These are phyloP conservation scores for Cucumis cinereus DNA, from an alignment of 306 rosid genomes.

Conservation along the genomic window DNA sequence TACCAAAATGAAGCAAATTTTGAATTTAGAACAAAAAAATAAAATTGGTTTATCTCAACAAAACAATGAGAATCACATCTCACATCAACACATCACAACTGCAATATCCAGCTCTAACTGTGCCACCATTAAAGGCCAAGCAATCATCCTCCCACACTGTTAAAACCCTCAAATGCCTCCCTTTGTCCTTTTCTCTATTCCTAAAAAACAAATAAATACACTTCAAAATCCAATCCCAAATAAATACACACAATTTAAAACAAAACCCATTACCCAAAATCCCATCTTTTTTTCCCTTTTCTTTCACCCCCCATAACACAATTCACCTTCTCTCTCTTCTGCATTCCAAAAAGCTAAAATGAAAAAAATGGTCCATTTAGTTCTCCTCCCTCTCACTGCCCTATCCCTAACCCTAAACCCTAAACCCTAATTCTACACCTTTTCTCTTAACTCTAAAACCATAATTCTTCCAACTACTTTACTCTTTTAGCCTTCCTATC, in stretches of 20 bases:
- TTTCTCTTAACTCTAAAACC: not conserved
- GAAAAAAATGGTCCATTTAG: conserved; percentile 20
- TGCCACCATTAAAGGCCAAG: not conserved
- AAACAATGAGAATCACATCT: not conserved
- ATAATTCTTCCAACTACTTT: conserved; percentile 24
- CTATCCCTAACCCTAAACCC: conserved; percentile 6
- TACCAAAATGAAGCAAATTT: no score
- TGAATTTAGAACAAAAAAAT: no score
- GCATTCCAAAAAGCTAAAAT: conserved; percentile 15
- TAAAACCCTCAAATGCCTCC: not conserved
- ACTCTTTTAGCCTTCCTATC: not conserved
- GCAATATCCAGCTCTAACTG: not conserved
- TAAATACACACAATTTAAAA: not conserved
- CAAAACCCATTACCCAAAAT: conserved; percentile 8
- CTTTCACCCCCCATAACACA: conserved; percentile 41
- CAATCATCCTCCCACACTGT: not conserved
- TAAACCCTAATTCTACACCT: not conserved
- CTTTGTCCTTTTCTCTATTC: conserved; percentile 1
- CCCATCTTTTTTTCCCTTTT: not conserved
- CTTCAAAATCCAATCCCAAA: conserved; percentile 13
- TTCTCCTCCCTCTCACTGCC: not conserved
- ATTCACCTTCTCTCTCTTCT: conserved; percentile 23
- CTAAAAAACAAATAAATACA: not conserved
- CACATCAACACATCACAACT: not conserved
- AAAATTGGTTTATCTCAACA: no score